Percentiles rank a stretch among this genome's conserved stretches.
Conservation (phyloP, 441 rosid genomes). For the Pelargonium citronellum region DNA sequence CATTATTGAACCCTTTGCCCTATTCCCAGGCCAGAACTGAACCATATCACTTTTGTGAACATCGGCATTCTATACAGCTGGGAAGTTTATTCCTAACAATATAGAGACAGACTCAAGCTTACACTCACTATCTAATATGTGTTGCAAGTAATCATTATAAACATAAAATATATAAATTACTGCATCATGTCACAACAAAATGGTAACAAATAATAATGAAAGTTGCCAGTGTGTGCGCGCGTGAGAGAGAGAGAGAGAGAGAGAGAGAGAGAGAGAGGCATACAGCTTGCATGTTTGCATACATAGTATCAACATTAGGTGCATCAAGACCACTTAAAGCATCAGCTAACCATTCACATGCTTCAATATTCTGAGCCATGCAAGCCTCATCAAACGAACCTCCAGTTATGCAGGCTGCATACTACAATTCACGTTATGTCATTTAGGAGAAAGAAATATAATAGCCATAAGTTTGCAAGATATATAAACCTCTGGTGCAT, state of each 20-base stretch:
- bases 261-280: constrained; percentile 22
- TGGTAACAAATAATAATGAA: constrained; percentile 4
- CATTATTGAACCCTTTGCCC: no score
- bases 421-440: constrained; percentile 42
- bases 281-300: constrained; percentile 89
- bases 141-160: background rate
- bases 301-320: constrained; percentile 72
- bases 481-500: background rate
- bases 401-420: constrained; percentile 75
- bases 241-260: constrained; percentile 22
- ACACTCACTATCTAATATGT: background rate
- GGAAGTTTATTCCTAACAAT: no score
- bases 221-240: background rate
- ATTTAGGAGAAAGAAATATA: constrained; percentile 24
- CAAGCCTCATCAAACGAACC: constrained; percentile 91
- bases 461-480: constrained; percentile 10
- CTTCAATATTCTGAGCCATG: constrained; percentile 89
- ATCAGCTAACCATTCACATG: constrained; percentile 97
- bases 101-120: background rate
- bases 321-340: constrained; percentile 71
- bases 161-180: background rate
- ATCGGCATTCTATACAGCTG: no score
- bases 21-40: no score
- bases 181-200: background rate
- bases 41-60: no score